phyloP scores from a whole-genome alignment of 139 green algal genomes.

The Zygnema cylindricum region DNA sequence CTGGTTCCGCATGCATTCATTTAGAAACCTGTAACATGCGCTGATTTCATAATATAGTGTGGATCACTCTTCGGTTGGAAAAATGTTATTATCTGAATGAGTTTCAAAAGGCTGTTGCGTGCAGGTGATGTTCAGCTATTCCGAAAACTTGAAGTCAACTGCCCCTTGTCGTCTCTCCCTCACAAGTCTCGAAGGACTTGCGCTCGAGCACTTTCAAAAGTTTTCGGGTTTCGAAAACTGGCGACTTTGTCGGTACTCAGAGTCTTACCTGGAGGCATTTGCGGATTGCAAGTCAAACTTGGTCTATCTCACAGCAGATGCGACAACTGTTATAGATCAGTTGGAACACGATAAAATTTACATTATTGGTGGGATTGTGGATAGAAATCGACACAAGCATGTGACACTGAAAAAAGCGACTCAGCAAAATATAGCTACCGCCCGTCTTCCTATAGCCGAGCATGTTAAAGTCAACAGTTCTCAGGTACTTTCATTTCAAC shows the following conservation, averaged over 20 bases:
- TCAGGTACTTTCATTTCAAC: too few relatives aligned
- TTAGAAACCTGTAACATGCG: too few relatives aligned
- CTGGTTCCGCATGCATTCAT: too few relatives aligned
- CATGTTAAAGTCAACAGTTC: slow-evolving; percentile 38
- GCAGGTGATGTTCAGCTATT: slow-evolving; percentile 45
- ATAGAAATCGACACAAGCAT: slow-evolving; percentile 62
- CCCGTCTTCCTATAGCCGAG: slow-evolving; percentile 48
- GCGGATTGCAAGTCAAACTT: slow-evolving; percentile 47
- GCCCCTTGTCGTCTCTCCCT: slow-evolving; percentile 25
- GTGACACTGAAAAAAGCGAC: slow-evolving; percentile 47
- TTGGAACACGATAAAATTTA: slow-evolving; percentile 71
- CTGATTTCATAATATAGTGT: too few relatives aligned
- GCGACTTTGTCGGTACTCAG: background rate
- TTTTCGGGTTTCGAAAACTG: slow-evolving; percentile 47
- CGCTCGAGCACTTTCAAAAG: slow-evolving; percentile 26
- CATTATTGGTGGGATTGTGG: slow-evolving; percentile 80
- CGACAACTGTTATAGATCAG: slow-evolving; percentile 61
- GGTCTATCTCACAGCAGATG: slow-evolving; percentile 78
- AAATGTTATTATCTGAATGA: too few relatives aligned
- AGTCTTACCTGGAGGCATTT: slow-evolving; percentile 56
- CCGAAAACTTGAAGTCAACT: slow-evolving; percentile 27
- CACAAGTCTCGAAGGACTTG: slow-evolving; percentile 1
- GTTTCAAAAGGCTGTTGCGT: too few relatives aligned
- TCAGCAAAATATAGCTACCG: slow-evolving; percentile 51
- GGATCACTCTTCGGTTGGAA: too few relatives aligned